Base-by-base conservation (phyloP, 352 stramenopile genomes). In the Blastocystis sp. region DNA sequence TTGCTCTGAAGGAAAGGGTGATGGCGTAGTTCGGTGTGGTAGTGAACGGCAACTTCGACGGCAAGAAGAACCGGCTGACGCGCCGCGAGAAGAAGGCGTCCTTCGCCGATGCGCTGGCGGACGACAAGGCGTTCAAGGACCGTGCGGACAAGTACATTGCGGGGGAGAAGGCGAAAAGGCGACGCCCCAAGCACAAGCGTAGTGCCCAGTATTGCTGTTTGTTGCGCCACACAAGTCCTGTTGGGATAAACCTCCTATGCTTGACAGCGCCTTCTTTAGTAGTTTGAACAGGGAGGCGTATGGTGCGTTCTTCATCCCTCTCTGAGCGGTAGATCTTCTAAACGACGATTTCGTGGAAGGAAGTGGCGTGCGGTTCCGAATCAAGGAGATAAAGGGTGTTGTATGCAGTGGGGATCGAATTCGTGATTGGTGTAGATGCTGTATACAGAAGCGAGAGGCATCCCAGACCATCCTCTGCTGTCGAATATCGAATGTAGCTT, bases 61-160 rank as follows among this genome's bases (percentile, higher is more conserved):
- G 57, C 17, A 61, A 63, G 38, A 28, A 24, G n/a, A 40, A 48
- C n/a, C 54, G 45, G 11, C 69, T 84, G 54, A 84, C 52, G n/a
- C 74, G 74, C 54, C 52, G 74, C 17, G 74, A 84, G 60, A 52
- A 42, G 38, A 84, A 84, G 52, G 24, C 21, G 19, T 68, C 45
- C 1, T 34, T 84, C 19, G 74, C 74, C 0, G 52, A 68, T 34
- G 74, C 65, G 60, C 21, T 84, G 48, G 66, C 38, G 14, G 42
- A 34, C 3, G 66, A 76, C 52, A 38, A 59, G n/a, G 7, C 24
- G 40, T 76, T 76, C n/a, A 48, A 57, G 28, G 42, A 48, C 14
- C 66, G 66, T 17, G 52, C 34, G 7, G 66, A 76, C n/a, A 76
- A 76, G 38, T 40, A 59, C 7, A 42, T 76, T n/a, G 66, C 42